These are phyloP conservation scores for Xylaria longipes DNA, from an alignment of 495 filamentous ascomycete species.

Conservation along the genomic window DNA sequence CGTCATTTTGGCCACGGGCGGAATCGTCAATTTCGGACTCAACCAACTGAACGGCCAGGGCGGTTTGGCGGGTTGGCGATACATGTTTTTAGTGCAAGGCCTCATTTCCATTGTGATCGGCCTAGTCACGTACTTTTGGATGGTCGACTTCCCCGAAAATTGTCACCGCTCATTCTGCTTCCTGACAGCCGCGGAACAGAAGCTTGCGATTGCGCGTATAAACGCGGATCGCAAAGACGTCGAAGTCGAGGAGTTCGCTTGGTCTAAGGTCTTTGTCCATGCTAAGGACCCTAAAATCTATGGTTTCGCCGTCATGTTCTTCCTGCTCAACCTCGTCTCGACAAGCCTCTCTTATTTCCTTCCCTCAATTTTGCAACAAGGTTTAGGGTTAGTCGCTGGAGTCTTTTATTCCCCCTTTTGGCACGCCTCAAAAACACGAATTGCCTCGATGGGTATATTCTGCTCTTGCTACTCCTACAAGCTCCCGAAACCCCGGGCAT, in stretches of 20 bases:
- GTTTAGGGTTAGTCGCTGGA: no score
- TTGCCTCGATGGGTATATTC: no score
- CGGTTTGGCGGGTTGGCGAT: slow-evolving; percentile 74
- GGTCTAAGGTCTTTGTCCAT: slow-evolving; percentile 63
- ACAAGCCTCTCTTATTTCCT: slow-evolving; percentile 73
- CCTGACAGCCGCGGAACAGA: slow-evolving; percentile 63
- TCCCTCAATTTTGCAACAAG: slow-evolving; percentile 72
- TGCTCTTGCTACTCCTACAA: no score
- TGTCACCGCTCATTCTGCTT: slow-evolving; percentile 67
- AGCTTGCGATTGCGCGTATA: slow-evolving; percentile 63
- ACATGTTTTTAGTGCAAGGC: slow-evolving; percentile 77
- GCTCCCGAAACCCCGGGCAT: no score
- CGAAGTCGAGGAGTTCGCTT: slow-evolving; percentile 64
- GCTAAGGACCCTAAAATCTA: slow-evolving; percentile 75
- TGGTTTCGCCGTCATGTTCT: slow-evolving; percentile 75
- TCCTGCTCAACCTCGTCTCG: slow-evolving; percentile 74
- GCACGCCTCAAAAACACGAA: no score
- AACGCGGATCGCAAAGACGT: slow-evolving; percentile 71
- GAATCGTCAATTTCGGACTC: slow-evolving; percentile 75
- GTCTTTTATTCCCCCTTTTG: no score
- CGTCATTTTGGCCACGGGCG: slow-evolving; percentile 70
- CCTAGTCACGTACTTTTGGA: slow-evolving; percentile 76
- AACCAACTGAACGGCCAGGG: slow-evolving; percentile 66
- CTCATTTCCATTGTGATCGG: slow-evolving; percentile 69
- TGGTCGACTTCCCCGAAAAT: slow-evolving; percentile 80